These are phyloP conservation scores for Termitomyces sp. DNA, from an alignment of 768 basidiomycete genomes.

Conservation along the genomic window DNA sequence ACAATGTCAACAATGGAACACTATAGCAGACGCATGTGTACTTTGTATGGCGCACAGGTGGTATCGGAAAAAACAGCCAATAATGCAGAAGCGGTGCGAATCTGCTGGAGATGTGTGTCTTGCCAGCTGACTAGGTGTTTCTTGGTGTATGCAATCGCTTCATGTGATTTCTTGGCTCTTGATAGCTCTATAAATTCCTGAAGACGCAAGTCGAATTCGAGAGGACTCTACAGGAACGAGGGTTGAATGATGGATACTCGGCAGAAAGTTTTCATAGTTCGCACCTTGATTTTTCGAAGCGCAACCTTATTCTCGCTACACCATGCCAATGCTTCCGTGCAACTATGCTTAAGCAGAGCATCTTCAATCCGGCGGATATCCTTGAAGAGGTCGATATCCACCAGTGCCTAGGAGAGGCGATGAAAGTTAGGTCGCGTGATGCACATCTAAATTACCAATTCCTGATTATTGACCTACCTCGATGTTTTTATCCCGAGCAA, in stretches of 20 bases:
- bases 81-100: slow-evolving; percentile 69
- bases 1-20: not conserved
- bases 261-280: not conserved
- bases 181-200: slow-evolving; percentile 96
- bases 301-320: slow-evolving; percentile 94
- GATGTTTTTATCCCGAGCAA: slow-evolving; percentile 74
- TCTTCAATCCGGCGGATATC: slow-evolving; percentile 85
- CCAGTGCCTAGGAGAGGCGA: slow-evolving; percentile 52
- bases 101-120: slow-evolving; percentile 72
- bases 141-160: slow-evolving; percentile 80
- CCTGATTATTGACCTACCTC: slow-evolving; percentile 46
- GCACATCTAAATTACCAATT: not conserved
- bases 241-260: not conserved
- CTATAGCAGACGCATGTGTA: slow-evolving; percentile 23
- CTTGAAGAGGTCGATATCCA: slow-evolving; percentile 88
- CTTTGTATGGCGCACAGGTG: slow-evolving; percentile 75
- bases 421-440: not conserved
- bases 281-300: slow-evolving; percentile 85
- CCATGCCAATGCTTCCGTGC: slow-evolving; percentile 89
- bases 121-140: slow-evolving; percentile 82
- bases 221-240: slow-evolving; percentile 65
- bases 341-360: slow-evolving; percentile 69
- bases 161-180: slow-evolving; percentile 52
- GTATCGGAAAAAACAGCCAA: slow-evolving; percentile 73
- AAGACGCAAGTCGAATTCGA: slow-evolving; percentile 93